These are phyloP conservation scores for Cladosporium colombiae DNA, from an alignment of 2,329 filamentous ascomycete genomes.

Conservation along the genomic window DNA sequence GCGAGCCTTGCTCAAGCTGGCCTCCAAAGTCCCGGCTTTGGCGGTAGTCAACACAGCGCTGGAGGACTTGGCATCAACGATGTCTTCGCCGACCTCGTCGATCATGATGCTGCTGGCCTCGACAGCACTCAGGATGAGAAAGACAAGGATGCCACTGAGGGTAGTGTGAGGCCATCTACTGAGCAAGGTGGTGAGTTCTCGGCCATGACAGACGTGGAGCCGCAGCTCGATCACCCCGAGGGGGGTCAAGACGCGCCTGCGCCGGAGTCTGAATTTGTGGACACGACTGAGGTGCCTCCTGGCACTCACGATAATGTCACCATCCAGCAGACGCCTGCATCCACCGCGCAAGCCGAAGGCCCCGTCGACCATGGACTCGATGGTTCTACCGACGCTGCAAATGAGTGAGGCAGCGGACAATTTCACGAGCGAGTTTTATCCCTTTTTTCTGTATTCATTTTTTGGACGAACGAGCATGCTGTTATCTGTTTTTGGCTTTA, in stretches of 20 bases:
- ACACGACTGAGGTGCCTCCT: not conserved
- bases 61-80: slow-evolving; percentile 34
- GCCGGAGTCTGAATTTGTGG: not conserved
- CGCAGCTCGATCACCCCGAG: not conserved
- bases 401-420: not conserved
- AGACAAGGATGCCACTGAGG: not conserved
- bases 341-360: not conserved
- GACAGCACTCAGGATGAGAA: slow-evolving; percentile 27
- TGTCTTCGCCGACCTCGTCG: slow-evolving; percentile 40
- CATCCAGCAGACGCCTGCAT: not conserved
- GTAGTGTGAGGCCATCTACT: not conserved
- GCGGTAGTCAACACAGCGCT: slow-evolving; percentile 34
- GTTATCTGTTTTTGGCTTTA: not conserved
- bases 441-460: not conserved
- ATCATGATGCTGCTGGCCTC: slow-evolving; percentile 31
- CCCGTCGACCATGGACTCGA: not conserved
- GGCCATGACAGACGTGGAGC: not conserved
- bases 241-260: not conserved
- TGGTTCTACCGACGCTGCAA: not conserved
- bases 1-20: slow-evolving; percentile 27
- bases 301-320: not conserved
- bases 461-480: not conserved
- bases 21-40: slow-evolving; percentile 36
- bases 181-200: not conserved
- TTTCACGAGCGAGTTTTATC: not conserved